phyloP scores from a whole-genome alignment of 768 basidiomycete species.

The Phaeotremella fagi region DNA sequence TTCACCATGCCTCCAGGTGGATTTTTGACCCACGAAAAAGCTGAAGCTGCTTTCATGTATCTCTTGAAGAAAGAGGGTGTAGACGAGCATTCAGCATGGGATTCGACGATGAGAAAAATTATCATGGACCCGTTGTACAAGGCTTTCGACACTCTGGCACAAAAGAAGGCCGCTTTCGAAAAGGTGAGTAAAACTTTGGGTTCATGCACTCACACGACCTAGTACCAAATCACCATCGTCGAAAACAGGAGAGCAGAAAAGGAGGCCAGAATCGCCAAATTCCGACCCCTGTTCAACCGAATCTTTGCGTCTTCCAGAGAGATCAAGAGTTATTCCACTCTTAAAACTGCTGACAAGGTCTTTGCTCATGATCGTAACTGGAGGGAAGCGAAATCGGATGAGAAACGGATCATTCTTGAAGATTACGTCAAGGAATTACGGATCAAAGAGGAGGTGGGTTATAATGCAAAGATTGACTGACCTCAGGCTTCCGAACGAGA shows the following conservation, averaged over 20 bases:
- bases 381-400: conserved; percentile 72
- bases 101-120: conserved; percentile 94
- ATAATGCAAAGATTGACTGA: conserved; percentile 1
- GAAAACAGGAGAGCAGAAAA: conserved; percentile 80
- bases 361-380: conserved; percentile 86
- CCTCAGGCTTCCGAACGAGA: conserved; percentile 34
- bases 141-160: conserved; percentile 83
- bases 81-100: conserved; percentile 93
- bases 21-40: conserved; percentile 78
- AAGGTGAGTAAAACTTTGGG: conserved; percentile 68
- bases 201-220: not conserved
- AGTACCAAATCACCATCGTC: conserved; percentile 75
- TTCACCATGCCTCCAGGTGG: conserved; percentile 86
- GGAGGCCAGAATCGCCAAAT: conserved; percentile 73
- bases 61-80: conserved; percentile 83
- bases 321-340: conserved; percentile 87
- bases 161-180: conserved; percentile 91
- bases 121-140: conserved; percentile 98
- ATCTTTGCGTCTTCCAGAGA: conserved; percentile 79
- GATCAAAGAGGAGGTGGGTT: conserved; percentile 72
- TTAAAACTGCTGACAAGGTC: conserved; percentile 77
- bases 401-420: conserved; percentile 81
- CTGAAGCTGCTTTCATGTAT: conserved; percentile 89
- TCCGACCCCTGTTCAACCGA: conserved; percentile 77
- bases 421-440: conserved; percentile 84